phyloP scores from a whole-genome alignment of 495 filamentous ascomycete genomes.

The Xylaria nigripes region DNA sequence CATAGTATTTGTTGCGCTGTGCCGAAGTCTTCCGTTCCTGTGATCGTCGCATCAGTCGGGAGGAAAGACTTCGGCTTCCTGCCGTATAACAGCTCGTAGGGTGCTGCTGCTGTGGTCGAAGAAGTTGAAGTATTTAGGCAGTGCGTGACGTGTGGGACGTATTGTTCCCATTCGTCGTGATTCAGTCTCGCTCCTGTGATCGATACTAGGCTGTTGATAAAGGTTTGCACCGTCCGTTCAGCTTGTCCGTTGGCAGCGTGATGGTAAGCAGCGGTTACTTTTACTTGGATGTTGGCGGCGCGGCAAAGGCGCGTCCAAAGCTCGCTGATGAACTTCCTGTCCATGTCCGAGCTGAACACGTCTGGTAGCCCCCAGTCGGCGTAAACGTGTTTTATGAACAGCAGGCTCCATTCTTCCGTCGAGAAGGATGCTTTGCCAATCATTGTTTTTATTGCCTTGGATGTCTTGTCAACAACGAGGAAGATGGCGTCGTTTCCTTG shows the following conservation, averaged over 20 bases:
- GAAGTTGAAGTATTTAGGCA: background rate
- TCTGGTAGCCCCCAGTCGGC: slow-evolving; percentile 1
- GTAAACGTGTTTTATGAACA: background rate
- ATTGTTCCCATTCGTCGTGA: background rate
- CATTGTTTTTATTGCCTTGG: background rate
- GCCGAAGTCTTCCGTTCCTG: background rate
- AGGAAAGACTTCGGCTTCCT: background rate
- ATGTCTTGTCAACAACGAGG: background rate
- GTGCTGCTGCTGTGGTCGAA: background rate
- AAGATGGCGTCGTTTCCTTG: background rate
- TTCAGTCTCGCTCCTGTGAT: background rate
- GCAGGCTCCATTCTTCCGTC: background rate
- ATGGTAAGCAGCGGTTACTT: background rate
- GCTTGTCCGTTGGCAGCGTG: background rate
- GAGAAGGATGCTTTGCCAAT: background rate
- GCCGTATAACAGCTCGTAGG: background rate
- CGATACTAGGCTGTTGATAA: background rate
- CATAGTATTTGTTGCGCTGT: background rate
- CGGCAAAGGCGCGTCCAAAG: background rate
- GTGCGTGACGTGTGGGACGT: background rate
- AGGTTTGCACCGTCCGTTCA: background rate
- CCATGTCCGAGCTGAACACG: background rate
- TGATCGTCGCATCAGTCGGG: background rate
- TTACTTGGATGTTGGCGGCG: background rate
- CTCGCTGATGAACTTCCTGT: background rate